Conservation (phyloP, 169 alveolate genomes). For the Babesia caballi region DNA sequence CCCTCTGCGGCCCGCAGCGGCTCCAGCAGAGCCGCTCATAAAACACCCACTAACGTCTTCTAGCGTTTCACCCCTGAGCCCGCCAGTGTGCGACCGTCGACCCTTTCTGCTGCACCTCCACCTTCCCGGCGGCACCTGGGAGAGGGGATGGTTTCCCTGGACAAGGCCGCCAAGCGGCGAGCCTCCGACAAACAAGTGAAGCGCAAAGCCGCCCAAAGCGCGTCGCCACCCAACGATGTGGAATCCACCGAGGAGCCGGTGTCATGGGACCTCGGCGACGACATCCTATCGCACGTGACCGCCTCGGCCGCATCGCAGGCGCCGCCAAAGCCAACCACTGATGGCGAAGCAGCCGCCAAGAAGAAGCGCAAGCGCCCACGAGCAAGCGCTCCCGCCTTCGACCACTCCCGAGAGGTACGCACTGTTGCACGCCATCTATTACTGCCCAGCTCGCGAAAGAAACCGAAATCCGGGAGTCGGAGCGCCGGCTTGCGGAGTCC, state of each 20-base stretch:
- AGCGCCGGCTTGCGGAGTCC: constrained; percentile 30
- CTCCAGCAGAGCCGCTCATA: no score
- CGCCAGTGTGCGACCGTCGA: no score
- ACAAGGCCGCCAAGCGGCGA: constrained; percentile 2
- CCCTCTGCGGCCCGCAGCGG: no score
- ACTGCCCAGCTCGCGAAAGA: constrained; percentile 47
- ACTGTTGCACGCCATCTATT: not conserved
- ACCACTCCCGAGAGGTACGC: constrained; percentile 16
- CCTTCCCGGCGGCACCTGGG: not conserved
- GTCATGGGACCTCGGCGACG: constrained; percentile 33
- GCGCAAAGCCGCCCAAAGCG: not conserved
- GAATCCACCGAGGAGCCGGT: constrained; percentile 2
- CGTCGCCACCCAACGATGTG: no score
- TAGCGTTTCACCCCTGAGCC: no score
- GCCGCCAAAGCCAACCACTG: not conserved
- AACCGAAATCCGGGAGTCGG: constrained; percentile 44
- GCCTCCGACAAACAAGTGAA: not conserved
- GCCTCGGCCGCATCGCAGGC: not conserved
- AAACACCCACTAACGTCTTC: no score
- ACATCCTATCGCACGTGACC: constrained; percentile 18
- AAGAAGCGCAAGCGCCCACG: not conserved
- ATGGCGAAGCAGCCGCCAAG: not conserved
- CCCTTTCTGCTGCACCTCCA: no score
- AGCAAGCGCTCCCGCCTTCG: not conserved
- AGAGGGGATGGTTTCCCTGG: not conserved